Evolutionary conservation across 768 basidiomycete species (phyloP).

Genomic region (Lanmaoa rubissima): DNA sequence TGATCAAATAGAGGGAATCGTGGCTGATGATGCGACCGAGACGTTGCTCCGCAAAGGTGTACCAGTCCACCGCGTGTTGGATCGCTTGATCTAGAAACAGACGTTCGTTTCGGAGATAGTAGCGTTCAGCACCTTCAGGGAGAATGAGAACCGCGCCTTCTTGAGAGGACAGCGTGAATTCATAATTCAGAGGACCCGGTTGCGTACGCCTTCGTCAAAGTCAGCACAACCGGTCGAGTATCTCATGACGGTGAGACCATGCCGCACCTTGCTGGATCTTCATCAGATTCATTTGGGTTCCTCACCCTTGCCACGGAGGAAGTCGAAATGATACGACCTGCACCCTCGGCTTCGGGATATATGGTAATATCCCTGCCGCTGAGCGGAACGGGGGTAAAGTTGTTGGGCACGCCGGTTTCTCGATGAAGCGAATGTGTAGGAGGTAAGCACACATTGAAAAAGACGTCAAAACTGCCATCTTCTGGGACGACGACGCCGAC

Average conservation of each 20-base stretch:
- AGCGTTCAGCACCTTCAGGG: conserved; percentile 28
- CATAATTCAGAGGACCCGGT: conserved; percentile 4
- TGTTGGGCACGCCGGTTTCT: conserved; percentile 22
- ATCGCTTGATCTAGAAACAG: conserved; percentile 22
- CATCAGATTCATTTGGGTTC: background rate
- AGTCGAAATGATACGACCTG: conserved; percentile 13
- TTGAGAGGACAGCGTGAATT: conserved; percentile 13
- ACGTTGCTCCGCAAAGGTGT: conserved; percentile 22
- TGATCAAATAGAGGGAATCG: conserved; percentile 27
- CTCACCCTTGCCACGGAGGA: conserved; percentile 8
- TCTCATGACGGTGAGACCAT: background rate
- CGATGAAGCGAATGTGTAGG: conserved; percentile 21
- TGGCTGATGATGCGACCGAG: conserved; percentile 20
- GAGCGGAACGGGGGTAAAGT: conserved; percentile 24
- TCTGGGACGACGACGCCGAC: conserved; percentile 33
- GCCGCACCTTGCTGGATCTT: background rate
- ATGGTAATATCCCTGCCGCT: conserved; percentile 7
- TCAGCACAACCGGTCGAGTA: background rate
- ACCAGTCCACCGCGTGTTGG: conserved; percentile 28
- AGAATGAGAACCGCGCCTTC: conserved; percentile 35
- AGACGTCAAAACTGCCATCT: conserved; percentile 35
- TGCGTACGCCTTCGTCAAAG: background rate
- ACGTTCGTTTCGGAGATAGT: conserved; percentile 22
- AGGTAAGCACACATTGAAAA: conserved; percentile 36
- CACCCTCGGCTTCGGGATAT: conserved; percentile 7